These are phyloP conservation scores for Arabis alpina DNA, from an alignment of 345 rosid genomes.

Conservation along the genomic window DNA sequence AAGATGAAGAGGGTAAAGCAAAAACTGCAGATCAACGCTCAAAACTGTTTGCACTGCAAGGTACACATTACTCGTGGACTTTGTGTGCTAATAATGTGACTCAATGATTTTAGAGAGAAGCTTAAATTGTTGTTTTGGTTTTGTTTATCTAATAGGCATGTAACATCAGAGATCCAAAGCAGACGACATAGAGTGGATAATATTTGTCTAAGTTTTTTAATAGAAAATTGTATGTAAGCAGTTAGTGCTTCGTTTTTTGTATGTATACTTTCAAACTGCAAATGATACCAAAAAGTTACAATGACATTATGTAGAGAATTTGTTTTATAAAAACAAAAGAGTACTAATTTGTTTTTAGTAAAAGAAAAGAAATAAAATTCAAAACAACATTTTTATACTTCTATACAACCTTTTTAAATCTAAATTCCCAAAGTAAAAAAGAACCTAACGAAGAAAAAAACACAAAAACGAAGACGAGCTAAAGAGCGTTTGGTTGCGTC, in stretches of 20 bases:
- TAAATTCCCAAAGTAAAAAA: background rate
- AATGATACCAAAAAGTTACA: background rate
- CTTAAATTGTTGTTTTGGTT: background rate
- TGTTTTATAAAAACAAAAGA: background rate
- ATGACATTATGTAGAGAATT: background rate
- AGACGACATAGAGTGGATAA: conserved; percentile 92
- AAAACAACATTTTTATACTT: conserved; percentile 25
- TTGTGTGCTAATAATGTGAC: no score
- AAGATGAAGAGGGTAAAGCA: conserved; percentile 65
- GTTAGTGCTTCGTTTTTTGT: conserved; percentile 1
- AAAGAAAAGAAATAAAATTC: background rate
- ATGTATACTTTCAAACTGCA: background rate
- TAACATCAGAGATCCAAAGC: conserved; percentile 91
- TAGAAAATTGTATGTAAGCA: background rate
- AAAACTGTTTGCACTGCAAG: conserved; percentile 96
- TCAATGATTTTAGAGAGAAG: background rate
- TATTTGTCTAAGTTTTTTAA: conserved; percentile 53
- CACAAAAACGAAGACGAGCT: background rate
- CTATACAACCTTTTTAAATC: conserved; percentile 26
- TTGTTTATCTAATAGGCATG: conserved; percentile 51
- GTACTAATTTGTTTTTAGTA: background rate
- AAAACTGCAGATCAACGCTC: conserved; percentile 91
- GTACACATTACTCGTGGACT: conserved; percentile 43
- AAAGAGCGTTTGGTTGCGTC: background rate
- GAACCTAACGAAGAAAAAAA: background rate